A percentile compares a stretch with the other conserved stretches of the same genome.
phyloP scores from a whole-genome alignment of 2,329 filamentous ascomycete species.

The Periconia sp. region DNA sequence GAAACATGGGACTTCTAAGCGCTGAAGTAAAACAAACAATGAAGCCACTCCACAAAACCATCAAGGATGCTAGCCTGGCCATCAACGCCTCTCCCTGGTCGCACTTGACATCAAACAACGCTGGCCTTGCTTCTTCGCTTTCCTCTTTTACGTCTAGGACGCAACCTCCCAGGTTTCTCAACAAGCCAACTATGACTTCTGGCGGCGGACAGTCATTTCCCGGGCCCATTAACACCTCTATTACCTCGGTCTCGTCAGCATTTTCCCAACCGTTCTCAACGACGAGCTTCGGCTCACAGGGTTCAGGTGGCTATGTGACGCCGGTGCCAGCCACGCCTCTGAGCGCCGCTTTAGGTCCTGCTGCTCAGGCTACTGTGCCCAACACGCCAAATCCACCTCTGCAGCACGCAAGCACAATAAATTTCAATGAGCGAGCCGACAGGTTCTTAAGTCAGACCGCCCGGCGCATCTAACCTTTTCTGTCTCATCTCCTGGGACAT shows the following conservation, averaged over 20 bases:
- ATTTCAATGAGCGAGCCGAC: conserved; percentile 45
- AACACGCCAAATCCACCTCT: conserved; percentile 53
- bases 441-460: conserved; percentile 38
- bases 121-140: conserved; percentile 34
- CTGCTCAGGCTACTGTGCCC: conserved; percentile 87
- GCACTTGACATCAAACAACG: conserved; percentile 54
- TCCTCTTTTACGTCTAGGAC: conserved; percentile 43
- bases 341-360: conserved; percentile 86
- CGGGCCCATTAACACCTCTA: conserved; percentile 44
- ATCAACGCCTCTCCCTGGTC: conserved; percentile 73
- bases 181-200: conserved; percentile 29
- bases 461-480: conserved; percentile 30
- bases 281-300: conserved; percentile 32
- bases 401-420: conserved; percentile 33
- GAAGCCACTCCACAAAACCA: conserved; percentile 79
- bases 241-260: conserved; percentile 34
- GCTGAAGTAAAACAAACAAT: conserved; percentile 75
- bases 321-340: conserved; percentile 84
- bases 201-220: conserved; percentile 36
- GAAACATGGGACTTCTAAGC: conserved; percentile 56
- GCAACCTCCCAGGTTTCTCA: conserved; percentile 38
- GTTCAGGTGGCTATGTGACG: conserved; percentile 55
- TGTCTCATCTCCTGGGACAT: background rate
- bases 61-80: conserved; percentile 78
- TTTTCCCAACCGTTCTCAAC: conserved; percentile 37